Evolutionary conservation across 2,329 filamentous ascomycete species (phyloP).

Genomic region (Fusarium sp.): DNA sequence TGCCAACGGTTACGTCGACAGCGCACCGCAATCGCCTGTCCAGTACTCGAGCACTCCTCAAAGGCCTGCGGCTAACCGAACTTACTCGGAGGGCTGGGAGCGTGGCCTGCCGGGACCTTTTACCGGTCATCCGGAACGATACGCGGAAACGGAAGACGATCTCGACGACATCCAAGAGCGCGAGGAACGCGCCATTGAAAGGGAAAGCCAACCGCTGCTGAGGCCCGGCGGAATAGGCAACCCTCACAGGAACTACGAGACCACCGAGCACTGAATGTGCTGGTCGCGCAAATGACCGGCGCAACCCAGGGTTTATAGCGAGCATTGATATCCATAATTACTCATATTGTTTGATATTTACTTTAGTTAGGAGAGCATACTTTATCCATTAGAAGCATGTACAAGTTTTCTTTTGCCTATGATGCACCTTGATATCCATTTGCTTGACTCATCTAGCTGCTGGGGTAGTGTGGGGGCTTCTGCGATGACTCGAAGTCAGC

Average conservation of each 20-base stretch:
- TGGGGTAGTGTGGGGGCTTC: conserved; percentile 28
- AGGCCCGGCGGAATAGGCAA: conserved; percentile 67
- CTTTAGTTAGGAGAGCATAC: conserved; percentile 32
- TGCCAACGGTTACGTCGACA: conserved; percentile 42
- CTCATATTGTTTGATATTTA: conserved; percentile 29
- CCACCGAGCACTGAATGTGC: conserved; percentile 41
- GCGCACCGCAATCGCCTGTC: conserved; percentile 49
- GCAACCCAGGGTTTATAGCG: conserved; percentile 29
- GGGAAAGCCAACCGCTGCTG: conserved; percentile 67
- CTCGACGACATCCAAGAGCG: conserved; percentile 66
- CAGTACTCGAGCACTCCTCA: conserved; percentile 48
- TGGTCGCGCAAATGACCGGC: conserved; percentile 1
- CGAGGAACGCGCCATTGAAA: conserved; percentile 66
- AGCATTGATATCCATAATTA: conserved; percentile 44
- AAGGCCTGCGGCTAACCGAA: conserved; percentile 59
- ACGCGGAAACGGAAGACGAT: conserved; percentile 67
- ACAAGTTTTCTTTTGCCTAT: conserved; percentile 18
- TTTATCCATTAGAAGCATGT: conserved; percentile 27
- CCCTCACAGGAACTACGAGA: conserved; percentile 59
- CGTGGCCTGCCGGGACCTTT: conserved; percentile 67
- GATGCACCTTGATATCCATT: conserved; percentile 7
- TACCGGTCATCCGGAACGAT: conserved; percentile 67
- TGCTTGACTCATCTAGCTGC: conserved; percentile 24
- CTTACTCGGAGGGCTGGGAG: conserved; percentile 67
- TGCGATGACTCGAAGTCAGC: conserved; percentile 38